A percentile compares a stretch with the other conserved stretches of the same genome.
Evolutionary conservation across 2,329 filamentous ascomycete genomes (phyloP).

Genomic region (Monilinia aucupariae): DNA sequence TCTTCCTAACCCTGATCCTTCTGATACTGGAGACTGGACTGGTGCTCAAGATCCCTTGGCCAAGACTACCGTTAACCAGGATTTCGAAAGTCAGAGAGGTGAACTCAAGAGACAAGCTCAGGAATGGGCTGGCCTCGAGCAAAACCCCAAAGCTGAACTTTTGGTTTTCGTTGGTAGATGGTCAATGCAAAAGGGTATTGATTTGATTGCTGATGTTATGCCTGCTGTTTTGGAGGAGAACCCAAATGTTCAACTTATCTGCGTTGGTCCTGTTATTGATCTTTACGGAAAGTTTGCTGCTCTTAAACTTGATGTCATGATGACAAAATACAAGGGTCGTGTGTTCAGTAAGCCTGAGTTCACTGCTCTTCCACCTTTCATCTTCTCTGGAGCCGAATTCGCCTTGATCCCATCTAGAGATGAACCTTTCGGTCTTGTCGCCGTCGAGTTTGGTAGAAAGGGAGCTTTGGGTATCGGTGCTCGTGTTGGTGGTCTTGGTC

Average conservation of each 20-base stretch:
- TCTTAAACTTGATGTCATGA: constrained; percentile 57
- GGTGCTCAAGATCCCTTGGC: constrained; percentile 44
- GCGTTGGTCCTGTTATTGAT: constrained; percentile 60
- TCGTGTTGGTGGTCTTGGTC: constrained; percentile 60
- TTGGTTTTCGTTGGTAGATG: constrained; percentile 65
- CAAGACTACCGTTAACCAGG: constrained; percentile 48
- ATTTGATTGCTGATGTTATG: constrained; percentile 63
- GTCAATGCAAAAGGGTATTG: constrained; percentile 65
- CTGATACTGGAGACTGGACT: constrained; percentile 51
- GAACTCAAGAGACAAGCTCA: constrained; percentile 56
- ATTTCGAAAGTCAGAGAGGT: constrained; percentile 48
- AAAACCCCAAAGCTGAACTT: constrained; percentile 56
- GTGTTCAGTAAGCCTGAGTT: constrained; percentile 66
- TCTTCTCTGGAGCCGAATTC: constrained; percentile 64
- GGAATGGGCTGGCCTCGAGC: constrained; percentile 60
- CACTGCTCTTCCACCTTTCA: constrained; percentile 59
- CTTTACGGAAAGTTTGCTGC: constrained; percentile 64
- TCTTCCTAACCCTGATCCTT: constrained; percentile 63
- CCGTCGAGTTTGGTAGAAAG: constrained; percentile 64
- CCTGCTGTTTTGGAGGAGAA: constrained; percentile 56
- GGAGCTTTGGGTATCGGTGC: constrained; percentile 62
- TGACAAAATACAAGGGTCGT: constrained; percentile 56
- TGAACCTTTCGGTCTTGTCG: constrained; percentile 64
- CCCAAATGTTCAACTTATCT: constrained; percentile 56
- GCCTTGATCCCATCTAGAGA: constrained; percentile 63